Base-by-base conservation (phyloP, 108 stramenopile species). In the Nitzschia palea region DNA sequence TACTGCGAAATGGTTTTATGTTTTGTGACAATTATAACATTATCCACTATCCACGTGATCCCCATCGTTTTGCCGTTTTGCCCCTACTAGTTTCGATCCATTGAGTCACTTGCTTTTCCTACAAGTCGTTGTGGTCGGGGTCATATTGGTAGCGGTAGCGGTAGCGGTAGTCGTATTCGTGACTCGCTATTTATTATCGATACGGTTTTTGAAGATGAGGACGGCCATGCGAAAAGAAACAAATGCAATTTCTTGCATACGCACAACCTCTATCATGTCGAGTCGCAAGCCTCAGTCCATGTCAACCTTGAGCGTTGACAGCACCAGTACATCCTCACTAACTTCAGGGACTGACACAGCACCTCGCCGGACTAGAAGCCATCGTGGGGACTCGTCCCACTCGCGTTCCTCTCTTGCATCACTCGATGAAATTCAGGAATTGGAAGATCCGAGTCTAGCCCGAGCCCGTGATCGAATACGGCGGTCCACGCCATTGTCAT, bases 381-480 rank as follows among this genome's bases (percentile, higher is more conserved):
- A 10, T 56, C 29, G 55, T 0, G 33, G 55, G 12, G 32, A 52
- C 51, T 55, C 54, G 4, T 31, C 20, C 27, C 54, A 55, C 17
- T 55, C 54, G 4, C 54, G 54, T 4, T 29, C 54, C 6, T 55
- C 54, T 5, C 4, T 32, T 32, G 54, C 27, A 55, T 55, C 54
- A 15, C 59, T 60, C 1, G 59, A 60, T 0, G 59, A 60, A 22
- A 60, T 60, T 60, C 40, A 40, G 18, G 59, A 60, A 40, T 60
- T 43, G 23, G 59, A 42, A 23, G 40, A 48, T 40, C n/a, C 36
- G 14, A 23, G 59, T 37, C 26, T 60, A 26, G 40, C 40, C 1
- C 12, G 59, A 60, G 59, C 59, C 5, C 31, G 59, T 10, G 59
- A 60, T 40, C 59, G 59, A 60, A 15, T 60, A 40, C 36, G 23